phyloP scores from a whole-genome alignment of 192 early-diverging fungal species.

The Umbelopsis ramanniana region DNA sequence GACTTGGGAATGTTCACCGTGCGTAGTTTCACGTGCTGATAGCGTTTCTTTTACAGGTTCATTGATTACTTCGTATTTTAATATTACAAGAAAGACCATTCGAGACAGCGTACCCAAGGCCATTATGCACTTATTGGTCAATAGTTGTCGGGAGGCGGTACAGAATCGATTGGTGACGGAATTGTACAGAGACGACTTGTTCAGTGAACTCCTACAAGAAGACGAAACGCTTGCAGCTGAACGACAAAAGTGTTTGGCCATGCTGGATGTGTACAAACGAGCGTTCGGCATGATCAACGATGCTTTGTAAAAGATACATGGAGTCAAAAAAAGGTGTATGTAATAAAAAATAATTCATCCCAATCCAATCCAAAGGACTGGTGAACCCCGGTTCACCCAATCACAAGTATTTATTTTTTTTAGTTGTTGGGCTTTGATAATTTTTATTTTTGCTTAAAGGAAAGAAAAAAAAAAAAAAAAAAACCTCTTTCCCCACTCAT shows the following conservation, averaged over 20 bases:
- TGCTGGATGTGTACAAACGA: conserved; percentile 79
- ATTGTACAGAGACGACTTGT: conserved; percentile 73
- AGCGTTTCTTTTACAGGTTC: conserved; percentile 45
- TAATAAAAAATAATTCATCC: too few species aligned
- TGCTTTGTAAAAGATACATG: conserved; percentile 41
- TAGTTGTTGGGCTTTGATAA: too few species aligned
- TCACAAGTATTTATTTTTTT: too few species aligned
- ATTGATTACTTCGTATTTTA: conserved; percentile 78
- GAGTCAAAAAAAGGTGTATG: too few species aligned
- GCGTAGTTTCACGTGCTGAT: too few species aligned
- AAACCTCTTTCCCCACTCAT: neutral
- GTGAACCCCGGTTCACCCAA: too few species aligned
- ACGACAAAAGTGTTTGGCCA: conserved; percentile 74
- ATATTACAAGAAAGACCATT: conserved; percentile 78
- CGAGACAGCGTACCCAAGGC: conserved; percentile 83
- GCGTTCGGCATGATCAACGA: conserved; percentile 73
- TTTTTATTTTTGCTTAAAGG: too few species aligned
- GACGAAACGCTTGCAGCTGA: conserved; percentile 72
- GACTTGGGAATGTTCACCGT: too few species aligned
- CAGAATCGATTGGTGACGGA: conserved; percentile 78
- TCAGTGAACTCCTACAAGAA: conserved; percentile 74
- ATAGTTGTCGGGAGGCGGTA: conserved; percentile 69
- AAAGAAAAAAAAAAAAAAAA: too few species aligned
- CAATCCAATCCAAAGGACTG: too few species aligned
- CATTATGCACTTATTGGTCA: conserved; percentile 82